These are phyloP conservation scores for Flaveria sonorensis DNA, from an alignment of 129 eudicot genomes.

Conservation along the genomic window DNA sequence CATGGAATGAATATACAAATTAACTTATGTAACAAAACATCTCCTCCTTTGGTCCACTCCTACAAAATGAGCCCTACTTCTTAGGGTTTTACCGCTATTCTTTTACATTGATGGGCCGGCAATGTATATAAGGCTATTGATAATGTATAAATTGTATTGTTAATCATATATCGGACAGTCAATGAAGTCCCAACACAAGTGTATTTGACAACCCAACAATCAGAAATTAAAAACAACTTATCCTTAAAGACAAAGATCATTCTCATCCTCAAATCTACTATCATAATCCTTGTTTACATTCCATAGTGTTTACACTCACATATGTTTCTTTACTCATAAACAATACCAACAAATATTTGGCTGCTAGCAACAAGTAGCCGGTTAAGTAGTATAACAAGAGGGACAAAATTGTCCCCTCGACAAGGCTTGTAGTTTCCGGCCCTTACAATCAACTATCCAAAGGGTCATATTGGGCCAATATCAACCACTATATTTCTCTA, in stretches of 20 bases:
- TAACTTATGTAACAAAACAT: no score
- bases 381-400: conserved; percentile 15
- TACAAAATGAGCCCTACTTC: no score
- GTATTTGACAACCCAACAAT: background rate
- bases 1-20: no score
- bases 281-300: background rate
- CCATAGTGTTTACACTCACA: background rate
- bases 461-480: conserved; percentile 31
- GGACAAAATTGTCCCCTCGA: conserved; percentile 34
- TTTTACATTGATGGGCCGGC: no score
- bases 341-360: conserved; percentile 4
- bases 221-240: background rate
- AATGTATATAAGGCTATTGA: no score
- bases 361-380: conserved; percentile 12
- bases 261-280: background rate
- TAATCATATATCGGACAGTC: background rate
- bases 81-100: no score
- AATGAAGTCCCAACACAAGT: background rate
- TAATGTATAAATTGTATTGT: background rate
- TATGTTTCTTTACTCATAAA: background rate
- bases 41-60: no score
- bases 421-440: conserved; percentile 20
- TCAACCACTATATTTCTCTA: no score
- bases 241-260: background rate
- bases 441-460: conserved; percentile 4